Conservation (phyloP, 2,329 filamentous ascomycete genomes). For the Aspergillus sp. region DNA sequence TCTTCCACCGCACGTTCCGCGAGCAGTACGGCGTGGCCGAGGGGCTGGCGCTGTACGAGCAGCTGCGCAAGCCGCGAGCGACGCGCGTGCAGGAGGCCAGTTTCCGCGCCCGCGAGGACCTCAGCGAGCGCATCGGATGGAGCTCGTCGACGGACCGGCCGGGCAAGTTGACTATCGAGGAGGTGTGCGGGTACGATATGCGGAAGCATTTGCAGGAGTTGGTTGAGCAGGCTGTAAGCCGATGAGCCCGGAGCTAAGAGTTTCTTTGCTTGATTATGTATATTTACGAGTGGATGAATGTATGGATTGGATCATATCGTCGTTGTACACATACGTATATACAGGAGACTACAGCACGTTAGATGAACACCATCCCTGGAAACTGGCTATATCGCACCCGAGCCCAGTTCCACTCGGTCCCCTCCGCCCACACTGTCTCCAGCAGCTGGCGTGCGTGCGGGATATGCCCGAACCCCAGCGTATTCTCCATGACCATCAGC, state of each 20-base stretch:
- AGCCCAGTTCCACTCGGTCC: conserved; percentile 27
- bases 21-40: conserved; percentile 17
- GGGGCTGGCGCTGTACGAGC: conserved; percentile 26
- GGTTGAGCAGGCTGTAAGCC: too few species aligned
- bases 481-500: conserved; percentile 45
- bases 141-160: conserved; percentile 22
- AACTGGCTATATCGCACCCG: conserved; percentile 25
- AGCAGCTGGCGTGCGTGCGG: conserved; percentile 40
- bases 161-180: conserved; percentile 32
- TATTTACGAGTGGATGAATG: background rate
- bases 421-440: conserved; percentile 38
- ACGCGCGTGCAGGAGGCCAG: conserved; percentile 30
- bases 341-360: background rate
- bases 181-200: conserved; percentile 29
- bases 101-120: conserved; percentile 23
- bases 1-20: conserved; percentile 29
- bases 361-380: conserved; percentile 26
- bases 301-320: background rate
- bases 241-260: too few species aligned
- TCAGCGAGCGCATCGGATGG: conserved; percentile 30
- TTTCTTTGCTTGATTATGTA: background rate
- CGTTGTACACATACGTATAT: background rate
- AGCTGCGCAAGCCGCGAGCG: conserved; percentile 27
- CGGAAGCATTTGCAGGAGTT: conserved; percentile 8
- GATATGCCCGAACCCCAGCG: conserved; percentile 44